Conservation (phyloP, 1,139 yeast species). For the Taphrina wiesneri region DNA sequence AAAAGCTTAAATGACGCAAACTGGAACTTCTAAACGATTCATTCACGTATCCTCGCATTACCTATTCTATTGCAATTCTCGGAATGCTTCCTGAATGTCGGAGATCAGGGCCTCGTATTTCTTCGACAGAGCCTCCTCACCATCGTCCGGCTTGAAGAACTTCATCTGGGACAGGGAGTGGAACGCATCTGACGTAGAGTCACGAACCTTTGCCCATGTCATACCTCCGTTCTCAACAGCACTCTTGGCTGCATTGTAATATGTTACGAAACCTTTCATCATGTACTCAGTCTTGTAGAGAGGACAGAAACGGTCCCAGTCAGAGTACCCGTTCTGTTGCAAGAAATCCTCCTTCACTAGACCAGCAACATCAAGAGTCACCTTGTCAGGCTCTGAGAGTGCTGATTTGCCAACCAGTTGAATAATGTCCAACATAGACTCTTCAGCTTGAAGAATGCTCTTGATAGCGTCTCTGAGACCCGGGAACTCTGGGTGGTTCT, state of each 20-base stretch:
- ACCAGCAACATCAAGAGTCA: constrained; percentile 87
- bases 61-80: constrained; percentile 11
- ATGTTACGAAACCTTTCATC: constrained; percentile 92
- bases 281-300: constrained; percentile 97
- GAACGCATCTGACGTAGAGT: constrained; percentile 83
- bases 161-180: constrained; percentile 92
- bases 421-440: constrained; percentile 89
- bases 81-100: constrained; percentile 24
- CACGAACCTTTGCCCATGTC: constrained; percentile 87
- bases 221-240: constrained; percentile 86
- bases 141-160: constrained; percentile 92
- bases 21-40: neutral
- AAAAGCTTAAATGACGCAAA: too few species aligned
- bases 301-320: constrained; percentile 98
- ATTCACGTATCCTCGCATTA: neutral
- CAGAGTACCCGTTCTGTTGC: constrained; percentile 98
- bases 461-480: constrained; percentile 82
- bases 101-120: constrained; percentile 57
- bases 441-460: constrained; percentile 96
- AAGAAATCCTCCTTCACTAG: constrained; percentile 95
- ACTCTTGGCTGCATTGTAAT: constrained; percentile 96
- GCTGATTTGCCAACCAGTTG: constrained; percentile 99
- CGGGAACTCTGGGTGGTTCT: constrained; percentile 88
- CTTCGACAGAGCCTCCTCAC: constrained; percentile 71
- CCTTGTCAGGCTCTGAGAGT: constrained; percentile 91